Evolutionary conservation across 176 grass and related monocot genomes (phyloP).

Genomic region (Carex parvula): DNA sequence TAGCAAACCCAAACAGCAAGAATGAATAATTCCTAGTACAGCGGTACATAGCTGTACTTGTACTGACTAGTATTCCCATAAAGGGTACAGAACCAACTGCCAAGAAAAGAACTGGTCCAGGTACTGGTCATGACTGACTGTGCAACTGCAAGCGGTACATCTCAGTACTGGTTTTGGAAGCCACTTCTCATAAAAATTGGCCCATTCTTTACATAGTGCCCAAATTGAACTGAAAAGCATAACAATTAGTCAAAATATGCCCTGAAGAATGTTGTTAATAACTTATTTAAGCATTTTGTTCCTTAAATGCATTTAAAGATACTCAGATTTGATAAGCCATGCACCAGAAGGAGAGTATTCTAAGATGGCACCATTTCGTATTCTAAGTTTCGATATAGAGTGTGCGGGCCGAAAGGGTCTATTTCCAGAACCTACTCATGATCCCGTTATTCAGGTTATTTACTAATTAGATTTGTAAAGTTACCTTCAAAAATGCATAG

Average conservation of each 20-base stretch:
- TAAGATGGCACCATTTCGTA: conserved; percentile 93
- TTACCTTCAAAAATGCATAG: conserved; percentile 23
- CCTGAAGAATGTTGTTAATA: not conserved
- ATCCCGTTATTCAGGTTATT: conserved; percentile 97
- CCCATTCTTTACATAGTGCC: not conserved
- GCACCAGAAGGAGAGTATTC: conserved; percentile 76
- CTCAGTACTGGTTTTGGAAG: not conserved
- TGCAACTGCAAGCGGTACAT: not conserved
- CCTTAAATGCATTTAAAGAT: conserved; percentile 41
- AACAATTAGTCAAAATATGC: not conserved
- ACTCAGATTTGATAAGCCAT: conserved; percentile 82
- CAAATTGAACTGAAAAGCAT: not conserved
- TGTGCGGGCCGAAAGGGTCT: conserved; percentile 94
- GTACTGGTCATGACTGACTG: not conserved
- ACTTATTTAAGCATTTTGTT: conserved; percentile 5
- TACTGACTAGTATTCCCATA: not conserved
- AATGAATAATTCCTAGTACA: not conserved
- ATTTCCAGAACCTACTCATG: conserved; percentile 97
- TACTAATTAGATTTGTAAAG: conserved; percentile 15
- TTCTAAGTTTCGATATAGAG: conserved; percentile 99
- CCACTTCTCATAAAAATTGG: not conserved
- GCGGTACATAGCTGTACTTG: not conserved
- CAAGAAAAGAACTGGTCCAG: not conserved
- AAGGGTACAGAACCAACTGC: not conserved
- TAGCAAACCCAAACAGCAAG: not conserved